Evolutionary conservation across 2,329 filamentous ascomycete genomes (phyloP).

Genomic region (Aspergillus novoparasiticus): DNA sequence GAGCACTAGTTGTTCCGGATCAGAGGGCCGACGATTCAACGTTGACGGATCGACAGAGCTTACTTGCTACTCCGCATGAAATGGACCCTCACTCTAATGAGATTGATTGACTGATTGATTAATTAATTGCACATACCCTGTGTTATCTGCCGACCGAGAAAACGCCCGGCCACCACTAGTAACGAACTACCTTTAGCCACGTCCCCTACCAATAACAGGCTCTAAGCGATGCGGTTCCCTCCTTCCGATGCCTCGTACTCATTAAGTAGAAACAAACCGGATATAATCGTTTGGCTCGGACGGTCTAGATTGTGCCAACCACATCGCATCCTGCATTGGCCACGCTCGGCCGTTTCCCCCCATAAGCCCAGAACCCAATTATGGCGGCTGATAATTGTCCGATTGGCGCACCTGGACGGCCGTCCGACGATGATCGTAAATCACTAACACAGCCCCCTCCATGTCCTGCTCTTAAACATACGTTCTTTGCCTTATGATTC

Average conservation of each 20-base stretch:
- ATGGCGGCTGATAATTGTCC: background rate
- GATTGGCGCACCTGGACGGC: background rate
- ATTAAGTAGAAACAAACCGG: background rate
- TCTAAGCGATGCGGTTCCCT: background rate
- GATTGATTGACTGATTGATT: background rate
- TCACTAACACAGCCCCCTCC: background rate
- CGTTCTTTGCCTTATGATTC: background rate
- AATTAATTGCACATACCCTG: no score
- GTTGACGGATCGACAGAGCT: background rate
- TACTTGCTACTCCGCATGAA: background rate
- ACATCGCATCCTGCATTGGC: background rate
- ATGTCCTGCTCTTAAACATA: background rate
- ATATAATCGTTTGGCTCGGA: background rate
- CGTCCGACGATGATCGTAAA: background rate
- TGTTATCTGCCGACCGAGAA: background rate
- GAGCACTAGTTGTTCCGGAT: background rate
- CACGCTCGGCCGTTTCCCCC: background rate
- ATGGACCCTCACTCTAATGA: background rate
- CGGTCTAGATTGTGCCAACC: background rate
- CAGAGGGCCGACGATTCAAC: background rate
- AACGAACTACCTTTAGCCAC: no score
- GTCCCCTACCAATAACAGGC: no score
- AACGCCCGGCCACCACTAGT: background rate
- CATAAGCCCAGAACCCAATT: background rate
- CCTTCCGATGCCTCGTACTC: background rate